Base-by-base conservation (phyloP, 2,329 filamentous ascomycete genomes). In the Albophoma yamanashiensis region DNA sequence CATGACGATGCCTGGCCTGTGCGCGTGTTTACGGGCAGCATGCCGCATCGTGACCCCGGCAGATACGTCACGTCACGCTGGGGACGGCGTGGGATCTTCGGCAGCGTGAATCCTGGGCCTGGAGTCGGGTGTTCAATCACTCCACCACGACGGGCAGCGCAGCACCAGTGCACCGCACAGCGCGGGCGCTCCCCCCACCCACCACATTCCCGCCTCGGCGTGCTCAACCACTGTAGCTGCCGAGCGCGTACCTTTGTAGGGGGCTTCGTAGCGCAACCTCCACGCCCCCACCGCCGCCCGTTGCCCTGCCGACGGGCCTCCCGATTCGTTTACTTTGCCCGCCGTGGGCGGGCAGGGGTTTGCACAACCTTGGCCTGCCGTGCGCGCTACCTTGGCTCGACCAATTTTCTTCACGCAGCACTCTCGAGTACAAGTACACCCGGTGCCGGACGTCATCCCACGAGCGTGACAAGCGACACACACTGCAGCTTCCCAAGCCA, bases 241-340 rank as follows among this genome's bases (percentile, higher is more conserved):
- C n/a, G n/a, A n/a, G n/a, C n/a, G n/a, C n/a, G n/a, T n/a, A n/a
- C n/a, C n/a, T n/a, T n/a, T n/a, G n/a, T 4, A 43, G 39, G 40
- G 15, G 4, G 20, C 20, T n/a, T n/a, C 40, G 15, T n/a, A 42
- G 40, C 40, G 17, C 40, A n/a, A 38, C 36, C 36, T 38, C 36
- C 36, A 38, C 36, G 34, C 57, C 20, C 39, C 9, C n/a, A n/a
- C 55, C 39, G 17, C n/a, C 36, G n/a, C 22, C 22, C 39, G 69
- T 71, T 71, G 67, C 67, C 63, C 62, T 17, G 66, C 60, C 63
- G 64, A 71, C 69, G 20, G 17, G 5, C 53, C 31, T 15, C 56
- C 31, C 57, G 31, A 27, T 62, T 58, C 63, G 62, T 67, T 69
- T 63, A 69, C 66, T 67, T 66, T 59, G 38, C 52, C 4, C 15